These are phyloP conservation scores for Rhizoctonia solani DNA, from an alignment of 1,284 basidiomycete species.

Conservation along the genomic window DNA sequence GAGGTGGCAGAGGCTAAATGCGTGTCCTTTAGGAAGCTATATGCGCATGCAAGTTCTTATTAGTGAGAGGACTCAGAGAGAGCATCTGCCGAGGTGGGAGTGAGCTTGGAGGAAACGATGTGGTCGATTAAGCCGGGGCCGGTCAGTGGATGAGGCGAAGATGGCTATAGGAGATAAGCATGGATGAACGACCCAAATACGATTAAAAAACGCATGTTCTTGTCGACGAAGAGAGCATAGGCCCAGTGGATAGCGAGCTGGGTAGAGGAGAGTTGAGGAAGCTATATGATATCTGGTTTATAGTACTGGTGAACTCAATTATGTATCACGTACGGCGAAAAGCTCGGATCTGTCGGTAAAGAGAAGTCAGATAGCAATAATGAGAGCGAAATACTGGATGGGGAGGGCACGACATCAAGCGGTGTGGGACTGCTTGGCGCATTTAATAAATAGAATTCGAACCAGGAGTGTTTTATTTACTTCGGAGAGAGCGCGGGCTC, in stretches of 20 bases:
- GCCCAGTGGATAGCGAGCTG: neutral
- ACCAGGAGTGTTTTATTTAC: neutral
- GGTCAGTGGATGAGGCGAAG: neutral
- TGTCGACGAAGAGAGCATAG: neutral
- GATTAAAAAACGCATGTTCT: neutral
- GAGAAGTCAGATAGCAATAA: neutral
- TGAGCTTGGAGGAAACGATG: neutral
- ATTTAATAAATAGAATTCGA: neutral
- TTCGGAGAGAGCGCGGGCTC: slow-evolving; percentile 2
- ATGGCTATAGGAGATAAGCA: neutral
- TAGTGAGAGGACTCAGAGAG: too few relatives aligned
- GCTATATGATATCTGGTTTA: too few relatives aligned
- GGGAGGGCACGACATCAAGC: neutral
- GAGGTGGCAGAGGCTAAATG: too few relatives aligned
- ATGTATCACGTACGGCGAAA: too few relatives aligned
- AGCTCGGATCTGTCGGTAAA: too few relatives aligned
- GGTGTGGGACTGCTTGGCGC: neutral
- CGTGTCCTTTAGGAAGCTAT: too few relatives aligned
- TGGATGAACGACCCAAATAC: too few relatives aligned
- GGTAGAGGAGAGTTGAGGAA: neutral
- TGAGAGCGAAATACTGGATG: neutral
- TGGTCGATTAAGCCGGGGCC: neutral
- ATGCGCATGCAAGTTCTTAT: too few relatives aligned
- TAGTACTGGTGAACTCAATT: too few relatives aligned
- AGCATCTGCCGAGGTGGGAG: neutral